A percentile compares a stretch with the other conserved stretches of the same genome.
Evolutionary conservation across 306 rosid genomes (phyloP).

Genomic region (Trifolium dubium): DNA sequence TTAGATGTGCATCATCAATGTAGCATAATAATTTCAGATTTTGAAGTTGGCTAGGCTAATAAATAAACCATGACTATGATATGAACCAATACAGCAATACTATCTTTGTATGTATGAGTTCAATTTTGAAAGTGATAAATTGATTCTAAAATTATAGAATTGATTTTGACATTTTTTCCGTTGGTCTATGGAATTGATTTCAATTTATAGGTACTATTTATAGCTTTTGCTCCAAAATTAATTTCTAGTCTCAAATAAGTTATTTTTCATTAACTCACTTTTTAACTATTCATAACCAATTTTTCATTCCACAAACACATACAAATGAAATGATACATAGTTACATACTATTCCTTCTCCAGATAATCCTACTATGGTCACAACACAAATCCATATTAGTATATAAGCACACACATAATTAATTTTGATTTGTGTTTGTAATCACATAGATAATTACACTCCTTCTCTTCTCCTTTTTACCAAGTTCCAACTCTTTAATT

Average conservation of each 20-base stretch:
- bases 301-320: not conserved
- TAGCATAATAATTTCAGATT: constrained; percentile 28
- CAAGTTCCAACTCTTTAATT: constrained; percentile 1
- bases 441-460: no score
- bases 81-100: not conserved
- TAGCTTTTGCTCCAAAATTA: not conserved
- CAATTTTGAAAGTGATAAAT: not conserved
- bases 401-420: no score
- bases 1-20: not conserved
- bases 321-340: no score
- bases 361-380: no score
- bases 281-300: not conserved
- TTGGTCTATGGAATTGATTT: not conserved
- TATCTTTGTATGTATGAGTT: not conserved
- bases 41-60: constrained; percentile 3
- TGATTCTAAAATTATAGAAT: not conserved
- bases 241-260: no score
- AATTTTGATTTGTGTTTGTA: no score
- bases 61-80: not conserved
- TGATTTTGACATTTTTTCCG: not conserved
- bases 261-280: no score
- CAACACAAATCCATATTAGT: no score
- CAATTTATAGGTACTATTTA: not conserved
- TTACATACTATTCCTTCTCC: no score
- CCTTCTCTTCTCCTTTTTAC: not conserved